A percentile compares a stretch with the other conserved stretches of the same genome.
These are phyloP conservation scores for Falciphora oryzae DNA, from an alignment of 2,329 filamentous ascomycete species.

Conservation along the genomic window DNA sequence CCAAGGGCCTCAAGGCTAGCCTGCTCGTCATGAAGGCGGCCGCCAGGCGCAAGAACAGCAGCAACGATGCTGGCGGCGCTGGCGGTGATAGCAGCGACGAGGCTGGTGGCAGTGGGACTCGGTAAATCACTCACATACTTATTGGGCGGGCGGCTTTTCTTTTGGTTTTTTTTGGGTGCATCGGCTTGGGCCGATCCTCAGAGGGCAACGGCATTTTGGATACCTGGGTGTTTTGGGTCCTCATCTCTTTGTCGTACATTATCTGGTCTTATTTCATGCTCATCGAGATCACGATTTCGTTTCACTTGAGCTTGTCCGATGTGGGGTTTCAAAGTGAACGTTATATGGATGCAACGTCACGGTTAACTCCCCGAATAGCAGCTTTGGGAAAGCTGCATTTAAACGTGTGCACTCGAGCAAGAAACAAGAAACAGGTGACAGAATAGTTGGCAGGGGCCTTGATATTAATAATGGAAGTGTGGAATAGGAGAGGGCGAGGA, in stretches of 20 bases:
- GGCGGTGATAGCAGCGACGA: neutral
- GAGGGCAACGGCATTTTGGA: too few species aligned
- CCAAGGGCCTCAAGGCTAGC: conserved; percentile 56
- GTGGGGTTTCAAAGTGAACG: neutral
- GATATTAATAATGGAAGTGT: too few species aligned
- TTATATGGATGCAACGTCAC: neutral
- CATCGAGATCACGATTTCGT: neutral
- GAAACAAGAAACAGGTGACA: too few species aligned
- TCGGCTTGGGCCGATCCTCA: too few species aligned
- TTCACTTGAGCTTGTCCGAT: neutral
- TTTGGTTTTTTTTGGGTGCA: neutral
- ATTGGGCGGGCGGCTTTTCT: neutral
- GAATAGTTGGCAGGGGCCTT: too few species aligned
- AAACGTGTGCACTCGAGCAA: too few species aligned
- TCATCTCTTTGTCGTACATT: too few species aligned
- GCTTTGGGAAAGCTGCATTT: too few species aligned
- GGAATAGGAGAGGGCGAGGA: neutral
- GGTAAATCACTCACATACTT: neutral
- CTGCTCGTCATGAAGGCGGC: conserved; percentile 64
- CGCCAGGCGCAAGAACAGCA: neutral
- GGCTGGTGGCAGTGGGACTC: neutral
- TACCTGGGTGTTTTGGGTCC: too few species aligned
- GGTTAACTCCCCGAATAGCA: too few species aligned
- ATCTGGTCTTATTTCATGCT: neutral
- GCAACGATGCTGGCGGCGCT: too few species aligned